Evolutionary conservation across 192 early-diverging fungal species (phyloP), one percentile per base, ranked within the genome.

Genomic region (Coemansia sp.): DNA sequence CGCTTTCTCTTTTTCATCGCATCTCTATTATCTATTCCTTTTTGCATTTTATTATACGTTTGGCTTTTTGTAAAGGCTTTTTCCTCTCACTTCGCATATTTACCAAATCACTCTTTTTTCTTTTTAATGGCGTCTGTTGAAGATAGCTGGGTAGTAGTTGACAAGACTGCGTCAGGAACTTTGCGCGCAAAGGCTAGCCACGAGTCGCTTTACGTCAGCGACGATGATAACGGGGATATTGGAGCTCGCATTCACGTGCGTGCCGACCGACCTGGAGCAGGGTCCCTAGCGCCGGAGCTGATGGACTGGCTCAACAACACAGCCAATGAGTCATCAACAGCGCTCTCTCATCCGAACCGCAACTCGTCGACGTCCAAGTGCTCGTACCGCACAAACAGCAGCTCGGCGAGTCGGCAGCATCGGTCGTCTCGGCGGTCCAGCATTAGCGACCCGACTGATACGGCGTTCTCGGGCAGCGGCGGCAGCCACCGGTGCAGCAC

Each of bases 131-230:
- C 31, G 2, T 48, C 52, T 14, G 72, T 68, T 57, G 77, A 80
- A 59, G 78, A 81, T 35, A 75, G 78, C 78, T 81, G 78, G 78
- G 69, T 81, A n/a, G 78, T 81, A 8, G 78, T 81, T 3, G 78
- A 81, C 66, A 81, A 81, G 78, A 72, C 78, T 3, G 58, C 78
- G 3, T 62, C 53, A 33, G 73, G 78, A 5, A 61, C 65, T 34
- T 37, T 81, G 59, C 78, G 73, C 7, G 69, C 78, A 23, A 81
- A 81, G 56, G 78, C 69, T 59, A 81, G 78, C 64, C 69, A 81
- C 45, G 78, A 81, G 73, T 81, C 78, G 39, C 52, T 81, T 12
- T 75, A 66, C 36, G 62, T 65, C 9, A 72, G 78, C 66, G 72
- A 72, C 45, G 52, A 56, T 37, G 53, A 26, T 6, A 18, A 21